Evolutionary conservation across 768 basidiomycete genomes (phyloP).

Genomic region (Podaxis pistillaris): DNA sequence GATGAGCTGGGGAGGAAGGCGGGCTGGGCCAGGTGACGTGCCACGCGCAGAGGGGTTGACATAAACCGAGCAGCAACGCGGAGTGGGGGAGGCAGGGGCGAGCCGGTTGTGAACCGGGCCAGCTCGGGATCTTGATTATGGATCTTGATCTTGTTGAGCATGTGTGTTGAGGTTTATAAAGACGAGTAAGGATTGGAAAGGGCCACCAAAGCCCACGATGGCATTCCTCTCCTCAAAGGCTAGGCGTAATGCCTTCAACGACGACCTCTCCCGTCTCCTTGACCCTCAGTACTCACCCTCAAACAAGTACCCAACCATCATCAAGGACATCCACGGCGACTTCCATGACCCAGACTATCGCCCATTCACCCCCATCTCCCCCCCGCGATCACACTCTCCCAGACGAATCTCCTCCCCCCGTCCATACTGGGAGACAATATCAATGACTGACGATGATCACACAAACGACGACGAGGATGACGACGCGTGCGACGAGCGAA

Average conservation of each 20-base stretch:
- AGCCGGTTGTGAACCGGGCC: background rate
- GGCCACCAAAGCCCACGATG: conserved; percentile 6
- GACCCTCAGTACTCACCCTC: conserved; percentile 18
- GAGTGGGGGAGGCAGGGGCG: conserved; percentile 6
- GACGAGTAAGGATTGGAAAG: background rate
- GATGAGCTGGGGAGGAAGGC: background rate
- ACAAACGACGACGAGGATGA: conserved; percentile 6
- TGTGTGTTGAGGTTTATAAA: conserved; percentile 2
- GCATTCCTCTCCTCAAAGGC: conserved; percentile 6
- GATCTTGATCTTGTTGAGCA: conserved; percentile 7
- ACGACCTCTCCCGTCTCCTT: conserved; percentile 19
- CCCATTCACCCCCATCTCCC: conserved; percentile 17
- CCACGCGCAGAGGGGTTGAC: background rate
- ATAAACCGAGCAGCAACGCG: conserved; percentile 11
- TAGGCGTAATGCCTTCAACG: conserved; percentile 7
- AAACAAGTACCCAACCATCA: conserved; percentile 4
- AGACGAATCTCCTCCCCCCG: conserved; percentile 1
- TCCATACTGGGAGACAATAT: conserved; percentile 14
- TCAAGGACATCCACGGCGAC: conserved; percentile 18
- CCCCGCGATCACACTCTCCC: background rate
- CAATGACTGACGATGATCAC: conserved; percentile 9
- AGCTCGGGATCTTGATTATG: background rate
- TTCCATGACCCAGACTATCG: conserved; percentile 21
- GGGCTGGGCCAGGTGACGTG: background rate
- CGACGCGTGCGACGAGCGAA: conserved; percentile 12